Base-by-base conservation (phyloP, 805 yeast species). In the Deakozyma indianensis region DNA sequence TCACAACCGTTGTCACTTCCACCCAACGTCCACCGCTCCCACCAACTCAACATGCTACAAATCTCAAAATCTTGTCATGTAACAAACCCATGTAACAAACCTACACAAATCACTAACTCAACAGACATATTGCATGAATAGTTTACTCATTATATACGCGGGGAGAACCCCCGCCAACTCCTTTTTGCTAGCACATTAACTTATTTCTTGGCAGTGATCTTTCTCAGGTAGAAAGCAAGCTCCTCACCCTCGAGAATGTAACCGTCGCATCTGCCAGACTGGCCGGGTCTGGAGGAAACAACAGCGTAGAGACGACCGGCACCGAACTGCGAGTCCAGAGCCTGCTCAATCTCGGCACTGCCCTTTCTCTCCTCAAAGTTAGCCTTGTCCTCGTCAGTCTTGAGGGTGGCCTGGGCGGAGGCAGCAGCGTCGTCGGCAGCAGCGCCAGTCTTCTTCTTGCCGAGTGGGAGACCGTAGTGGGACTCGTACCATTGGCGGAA, bases 201-300 rank as follows among this genome's bases (percentile, higher is more conserved):
- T 81, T 87, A 90, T 83, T 90, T 92, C 88, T 92, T 90, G 71
- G 96, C 94, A 73, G 95, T 80, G 75, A 92, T 79, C 86, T 95
- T 90, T 83, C 95, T 87, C 73, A 92, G 82, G 95, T 92, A 92
- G 94, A 92, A 92, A 72, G 97, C 97, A 74, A 92, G 86, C 78
- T 92, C 98, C 73, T 92, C 98, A 77, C 98, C 98, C 80, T 92
- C 98, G 72, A 92, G 84, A 76, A 92, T 83, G 94, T 92, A 92
- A 76, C 98, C 98, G 73, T 92, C 98, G 77, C 87, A 82, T 79
- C 98, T 94, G 75, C 98, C 98, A 60, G 95, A 83, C 81, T 92
- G 98, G 74, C 98, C 98, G 72, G 98, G 98, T 81, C 98, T 87
- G 50, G 98, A 92, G 59, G 98, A 87, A 70, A 92, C 86, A 71